Base-by-base conservation (phyloP, 768 basidiomycete species). In the Auricularia sp. region DNA sequence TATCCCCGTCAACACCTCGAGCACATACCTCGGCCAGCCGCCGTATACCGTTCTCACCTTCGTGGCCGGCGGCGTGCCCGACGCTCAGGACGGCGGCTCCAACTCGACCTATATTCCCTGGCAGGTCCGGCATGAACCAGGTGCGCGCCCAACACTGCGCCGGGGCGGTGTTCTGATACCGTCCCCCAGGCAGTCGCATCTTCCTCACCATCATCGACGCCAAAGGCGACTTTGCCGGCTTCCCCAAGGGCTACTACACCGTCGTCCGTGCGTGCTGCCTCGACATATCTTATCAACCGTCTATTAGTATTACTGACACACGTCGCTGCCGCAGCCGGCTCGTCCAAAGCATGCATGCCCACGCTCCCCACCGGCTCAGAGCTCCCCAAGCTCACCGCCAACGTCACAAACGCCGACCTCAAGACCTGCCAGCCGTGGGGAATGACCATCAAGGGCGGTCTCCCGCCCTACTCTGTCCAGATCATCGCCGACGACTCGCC, bases 391-490 rank as follows among this genome's bases (percentile, higher is more conserved):
- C 24, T 59, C 56, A 29, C 56, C 34, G 56, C 56, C 14, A 59
- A 59, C 34, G 56, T 59, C 56, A n/a, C 56, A 10, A 35, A 59
- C 24, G 18, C 56, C 29, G 24, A 29, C 24, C 56, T 59, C 34
- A 34, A 59, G 29, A 59, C 56, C 29, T 59, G 56, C 56, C 56
- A 59, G 34, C 29, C 24, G 6, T 59, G 56, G 56, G 56, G 56
- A 4, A 59, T 59, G 56, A 59, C 21, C 56, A 59, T 59, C 56
- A 59, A 21, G 6, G 56, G 56, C 13, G 56, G 56, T 18, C 11
- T 59, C 24, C 56, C 56, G 34, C 56, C 56, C 24, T 59, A 59
- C 56, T 59, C 56, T 7, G 56, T 59, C 34, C 56, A 59, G 56
- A 59, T 59, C 56, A 59, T 59, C 24, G 56, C 56, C 14, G 56